Evolutionary conservation across 2,329 filamentous ascomycete genomes (phyloP), one percentile per base, ranked within the genome.

Genomic region (Plenodomus biglobosus): DNA sequence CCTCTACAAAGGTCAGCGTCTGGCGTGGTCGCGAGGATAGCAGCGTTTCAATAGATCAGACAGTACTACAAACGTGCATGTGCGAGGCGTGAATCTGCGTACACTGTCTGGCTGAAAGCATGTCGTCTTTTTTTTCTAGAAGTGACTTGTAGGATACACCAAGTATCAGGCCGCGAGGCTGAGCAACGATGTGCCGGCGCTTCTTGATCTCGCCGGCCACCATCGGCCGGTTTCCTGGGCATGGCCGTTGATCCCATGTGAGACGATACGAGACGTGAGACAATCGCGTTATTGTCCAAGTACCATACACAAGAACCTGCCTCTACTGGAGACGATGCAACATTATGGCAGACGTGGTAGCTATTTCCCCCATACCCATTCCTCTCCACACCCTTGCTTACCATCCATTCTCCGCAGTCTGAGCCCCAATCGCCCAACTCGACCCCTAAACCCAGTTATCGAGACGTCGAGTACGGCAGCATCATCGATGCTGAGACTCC

Each of bases 401-500:
- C 20, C 50, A 47, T 58, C 37, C 24, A 13, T n/a, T 17, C 22
- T 38, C 40, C 18, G 40, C 46, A 55, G 48, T 10, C 38, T 40
- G 38, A 50, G 42, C 34, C 48, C 39, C 17, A 19, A 18, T 42
- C 40, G 30, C 42, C 30, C 41, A 27, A 43, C 37, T 38, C 30
- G 42, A 44, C 16, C 35, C 30, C 30, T 10, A 40, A 37, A 17
- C 34, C 50, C 8, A 44, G 47, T n/a, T 42, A 44, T 38, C 43
- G 42, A 24, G 42, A 60, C 32, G 44, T 47, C 37, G 40, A 48
- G 6, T 59, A 61, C 38, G 58, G 56, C 11, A 52, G 30, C 40
- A 42, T 53, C 40, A 42, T 53, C 13, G 38, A 43, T 3, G 22
- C 53, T 3, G 37, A 48, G 1, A 21, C 27, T 34, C 37, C 24